Conservation (phyloP, 805 yeast genomes). For the Komagataella phaffii region DNA sequence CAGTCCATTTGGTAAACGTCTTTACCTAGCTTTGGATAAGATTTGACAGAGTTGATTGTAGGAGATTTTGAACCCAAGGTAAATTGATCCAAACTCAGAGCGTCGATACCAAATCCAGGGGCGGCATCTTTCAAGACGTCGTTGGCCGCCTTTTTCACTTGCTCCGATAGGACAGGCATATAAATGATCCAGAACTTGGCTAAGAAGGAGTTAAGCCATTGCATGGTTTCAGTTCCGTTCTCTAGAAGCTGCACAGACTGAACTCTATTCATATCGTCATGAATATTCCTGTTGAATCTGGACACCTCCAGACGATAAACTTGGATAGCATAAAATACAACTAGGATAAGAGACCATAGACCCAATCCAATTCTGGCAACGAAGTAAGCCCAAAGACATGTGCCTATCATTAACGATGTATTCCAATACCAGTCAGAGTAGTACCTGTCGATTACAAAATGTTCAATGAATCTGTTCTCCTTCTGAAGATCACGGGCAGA, state of each 20-base stretch:
- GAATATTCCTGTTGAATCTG: slow-evolving; percentile 57
- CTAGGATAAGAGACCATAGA: slow-evolving; percentile 44
- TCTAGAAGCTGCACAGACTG: slow-evolving; percentile 52
- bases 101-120: slow-evolving; percentile 77
- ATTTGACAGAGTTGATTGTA: slow-evolving; percentile 53
- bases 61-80: slow-evolving; percentile 78
- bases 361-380: slow-evolving; percentile 54
- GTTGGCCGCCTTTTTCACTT: slow-evolving; percentile 60
- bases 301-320: slow-evolving; percentile 64
- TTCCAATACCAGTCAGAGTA: slow-evolving; percentile 66
- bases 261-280: slow-evolving; percentile 65
- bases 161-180: slow-evolving; percentile 75
- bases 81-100: slow-evolving; percentile 59
- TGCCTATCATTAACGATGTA: slow-evolving; percentile 47
- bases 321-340: slow-evolving; percentile 47
- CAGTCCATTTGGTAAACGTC: slow-evolving; percentile 73
- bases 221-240: slow-evolving; percentile 56
- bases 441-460: slow-evolving; percentile 54
- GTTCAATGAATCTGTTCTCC: slow-evolving; percentile 28
- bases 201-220: slow-evolving; percentile 68
- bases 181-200: slow-evolving; percentile 80
- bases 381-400: slow-evolving; percentile 62
- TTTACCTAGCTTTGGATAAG: slow-evolving; percentile 57
- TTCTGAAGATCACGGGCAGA: slow-evolving; percentile 1
- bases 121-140: slow-evolving; percentile 55